phyloP scores from a whole-genome alignment of 1,284 basidiomycete genomes.

The Puccinia hordei region DNA sequence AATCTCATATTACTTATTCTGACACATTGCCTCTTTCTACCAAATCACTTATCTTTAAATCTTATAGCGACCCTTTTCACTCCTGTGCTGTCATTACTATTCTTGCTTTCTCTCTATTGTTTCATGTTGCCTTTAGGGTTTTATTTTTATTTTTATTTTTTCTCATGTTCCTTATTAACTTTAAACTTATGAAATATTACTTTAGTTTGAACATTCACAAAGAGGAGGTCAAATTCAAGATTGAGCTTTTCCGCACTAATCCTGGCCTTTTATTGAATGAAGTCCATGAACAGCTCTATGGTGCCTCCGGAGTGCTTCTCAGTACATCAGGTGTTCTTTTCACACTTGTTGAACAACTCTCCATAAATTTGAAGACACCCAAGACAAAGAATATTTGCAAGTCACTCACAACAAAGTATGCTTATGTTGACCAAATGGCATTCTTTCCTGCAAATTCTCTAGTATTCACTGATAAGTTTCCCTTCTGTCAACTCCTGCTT shows the following conservation, averaged over 20 bases:
- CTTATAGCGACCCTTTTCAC: no score
- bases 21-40: no score
- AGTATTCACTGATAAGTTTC: not conserved
- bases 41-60: no score
- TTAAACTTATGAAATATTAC: no score
- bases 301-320: not conserved
- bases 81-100: no score
- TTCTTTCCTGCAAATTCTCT: not conserved
- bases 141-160: no score
- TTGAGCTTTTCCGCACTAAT: not conserved
- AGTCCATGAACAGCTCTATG: not conserved
- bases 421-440: not conserved
- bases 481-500: no score
- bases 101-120: no score
- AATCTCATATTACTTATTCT: no score
- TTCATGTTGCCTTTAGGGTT: no score
- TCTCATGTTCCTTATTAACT: no score
- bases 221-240: not conserved
- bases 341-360: not conserved
- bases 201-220: no score
- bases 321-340: not conserved
- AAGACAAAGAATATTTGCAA: not conserved
- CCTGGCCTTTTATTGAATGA: not conserved
- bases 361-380: not conserved
- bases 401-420: not conserved